Conservation (phyloP, 805 yeast genomes). For the Hanseniaspora valbyensis region DNA sequence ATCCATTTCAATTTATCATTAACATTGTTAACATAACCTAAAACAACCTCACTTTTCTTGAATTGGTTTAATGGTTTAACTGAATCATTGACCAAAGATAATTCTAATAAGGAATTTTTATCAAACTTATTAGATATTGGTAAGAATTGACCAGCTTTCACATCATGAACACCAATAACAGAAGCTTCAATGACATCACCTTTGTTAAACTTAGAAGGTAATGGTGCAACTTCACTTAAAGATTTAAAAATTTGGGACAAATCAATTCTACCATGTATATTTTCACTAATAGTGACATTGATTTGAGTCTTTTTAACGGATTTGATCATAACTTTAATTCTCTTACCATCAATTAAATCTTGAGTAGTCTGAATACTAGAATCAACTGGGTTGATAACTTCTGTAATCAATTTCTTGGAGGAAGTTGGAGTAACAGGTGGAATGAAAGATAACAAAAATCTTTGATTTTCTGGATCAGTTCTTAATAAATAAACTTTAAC, state of each 20-base stretch:
- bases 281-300: slow-evolving; percentile 64
- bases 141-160: slow-evolving; percentile 53
- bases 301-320: slow-evolving; percentile 62
- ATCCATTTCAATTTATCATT: slow-evolving; percentile 55
- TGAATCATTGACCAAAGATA: slow-evolving; percentile 38
- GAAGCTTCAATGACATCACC: slow-evolving; percentile 52
- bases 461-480: slow-evolving; percentile 54
- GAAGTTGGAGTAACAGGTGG: slow-evolving; percentile 25
- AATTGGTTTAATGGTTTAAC: slow-evolving; percentile 33
- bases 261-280: slow-evolving; percentile 69
- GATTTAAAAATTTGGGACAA: slow-evolving; percentile 54
- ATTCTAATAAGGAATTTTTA: slow-evolving; percentile 50
- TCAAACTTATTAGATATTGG: slow-evolving; percentile 52
- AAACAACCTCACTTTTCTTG: slow-evolving; percentile 38
- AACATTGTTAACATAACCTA: slow-evolving; percentile 57
- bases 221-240: slow-evolving; percentile 49
- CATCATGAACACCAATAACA: slow-evolving; percentile 68
- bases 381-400: slow-evolving; percentile 49
- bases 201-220: slow-evolving; percentile 40
- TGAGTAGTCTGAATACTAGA: slow-evolving; percentile 34
- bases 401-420: slow-evolving; percentile 21
- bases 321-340: slow-evolving; percentile 50
- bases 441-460: slow-evolving; percentile 59
- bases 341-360: slow-evolving; percentile 50
- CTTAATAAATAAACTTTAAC: slow-evolving; percentile 56